Conservation (phyloP, 2,329 filamentous ascomycete species). For the Pezicula rhizophila region DNA sequence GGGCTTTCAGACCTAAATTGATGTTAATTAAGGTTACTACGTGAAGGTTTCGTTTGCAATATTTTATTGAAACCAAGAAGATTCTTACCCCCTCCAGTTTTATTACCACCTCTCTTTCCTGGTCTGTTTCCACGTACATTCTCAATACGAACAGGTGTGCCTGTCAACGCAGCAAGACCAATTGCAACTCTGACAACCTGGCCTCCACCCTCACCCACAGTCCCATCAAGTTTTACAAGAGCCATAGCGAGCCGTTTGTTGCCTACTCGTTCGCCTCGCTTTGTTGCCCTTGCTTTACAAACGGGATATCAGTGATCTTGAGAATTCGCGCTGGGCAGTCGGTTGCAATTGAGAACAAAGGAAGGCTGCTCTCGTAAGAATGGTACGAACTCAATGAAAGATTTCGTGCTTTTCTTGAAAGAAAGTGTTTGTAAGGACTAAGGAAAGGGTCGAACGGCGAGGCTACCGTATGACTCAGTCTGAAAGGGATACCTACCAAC, state of each 20-base stretch:
- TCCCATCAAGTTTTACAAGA: slow-evolving; percentile 46
- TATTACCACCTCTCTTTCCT: slow-evolving; percentile 12
- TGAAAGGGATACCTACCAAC: too few species aligned
- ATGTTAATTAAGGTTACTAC: neutral
- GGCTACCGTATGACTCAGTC: too few species aligned
- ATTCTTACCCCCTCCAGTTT: slow-evolving; percentile 10
- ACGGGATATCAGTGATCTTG: neutral
- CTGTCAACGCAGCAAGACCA: slow-evolving; percentile 48
- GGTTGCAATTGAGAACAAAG: too few species aligned
- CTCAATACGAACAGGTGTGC: slow-evolving; percentile 45
- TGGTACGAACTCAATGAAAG: too few species aligned
- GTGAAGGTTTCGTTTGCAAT: neutral
- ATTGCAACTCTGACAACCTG: slow-evolving; percentile 54
- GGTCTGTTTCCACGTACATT: slow-evolving; percentile 48
- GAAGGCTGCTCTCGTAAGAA: too few species aligned
- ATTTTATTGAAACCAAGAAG: neutral
- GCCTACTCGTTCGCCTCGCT: slow-evolving; percentile 1
- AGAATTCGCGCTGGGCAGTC: neutral
- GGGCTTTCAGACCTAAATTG: slow-evolving; percentile 48
- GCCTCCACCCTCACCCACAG: slow-evolving; percentile 55
- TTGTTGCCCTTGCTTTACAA: neutral
- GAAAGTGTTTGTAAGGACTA: too few species aligned
- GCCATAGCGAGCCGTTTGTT: neutral
- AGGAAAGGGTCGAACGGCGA: too few species aligned
- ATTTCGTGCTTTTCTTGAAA: too few species aligned